Evolutionary conservation across 257 asterid genomes (phyloP), one percentile per base, ranked within the genome.

Genomic region (Scutellaria baicalensis): DNA sequence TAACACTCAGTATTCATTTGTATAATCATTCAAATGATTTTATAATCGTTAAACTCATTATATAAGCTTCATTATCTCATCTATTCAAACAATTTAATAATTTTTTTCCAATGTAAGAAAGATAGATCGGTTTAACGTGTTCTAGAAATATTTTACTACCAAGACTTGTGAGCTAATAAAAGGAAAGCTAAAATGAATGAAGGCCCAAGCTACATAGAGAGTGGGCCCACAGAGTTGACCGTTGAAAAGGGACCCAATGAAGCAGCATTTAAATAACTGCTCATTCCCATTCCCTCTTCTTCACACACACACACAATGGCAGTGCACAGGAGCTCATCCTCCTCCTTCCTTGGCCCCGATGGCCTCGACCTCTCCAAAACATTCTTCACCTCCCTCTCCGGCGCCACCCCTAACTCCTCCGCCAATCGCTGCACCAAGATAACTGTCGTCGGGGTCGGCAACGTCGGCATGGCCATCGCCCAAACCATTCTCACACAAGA

Each of bases 381-480:
- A 16, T 89, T 92, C 85, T 89, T 89, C 88, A 74, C 75, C 70
- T 80, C 90, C 73, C 78, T 91, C 67, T 8, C 47, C 64, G 75
- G 85, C 70, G 69, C 77, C 4, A 64, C 84, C 8, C 75, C 92
- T 14, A 75, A 86, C 0, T 69, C 90, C 13, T 49, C 86, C 48
- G 57, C 86, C 66, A 82, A 71, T 8, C 96, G 90, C 75, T 86
- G 61, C 76, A 87, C 87, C 64, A 92, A 92, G 64, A 78, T 92
- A 82, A 80, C 96, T 70, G 95, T 92, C 59, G 82, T 92, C 51
- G 96, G 96, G 50, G 89, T 89, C 36, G 97, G 97, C 0, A 92
- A 92, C 78, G 97, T 92, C 39, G 96, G 97, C 9, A 92, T 89
- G 96, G 97, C 97, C 67, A 92, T 92, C 33, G 96, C 97, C 6